Conservation (phyloP, 805 yeast species). For the Brettanomyces sp. region DNA sequence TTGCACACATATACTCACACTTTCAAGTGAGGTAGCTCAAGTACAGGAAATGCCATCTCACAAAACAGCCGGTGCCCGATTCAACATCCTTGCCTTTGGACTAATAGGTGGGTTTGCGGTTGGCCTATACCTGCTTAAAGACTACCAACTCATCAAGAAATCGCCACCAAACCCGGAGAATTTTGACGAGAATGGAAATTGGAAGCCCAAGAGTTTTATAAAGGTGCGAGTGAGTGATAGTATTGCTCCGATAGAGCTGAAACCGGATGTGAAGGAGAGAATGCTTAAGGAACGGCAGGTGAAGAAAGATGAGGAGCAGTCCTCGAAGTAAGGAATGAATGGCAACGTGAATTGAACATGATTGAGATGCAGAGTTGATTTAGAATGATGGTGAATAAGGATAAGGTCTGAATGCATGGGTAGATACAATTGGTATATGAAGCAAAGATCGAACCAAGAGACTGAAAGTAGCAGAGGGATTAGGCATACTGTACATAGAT, state of each 20-base stretch:
- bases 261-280: slow-evolving; percentile 22
- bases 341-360: too few relatives aligned
- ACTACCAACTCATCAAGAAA: slow-evolving; percentile 30
- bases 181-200: slow-evolving; percentile 29
- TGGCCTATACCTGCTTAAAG: slow-evolving; percentile 22
- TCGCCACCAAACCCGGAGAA: slow-evolving; percentile 30
- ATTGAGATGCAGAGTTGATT: too few relatives aligned
- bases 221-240: slow-evolving; percentile 25
- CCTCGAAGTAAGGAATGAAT: too few relatives aligned
- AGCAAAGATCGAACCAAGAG: too few relatives aligned
- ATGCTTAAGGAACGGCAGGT: slow-evolving; percentile 6
- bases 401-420: too few relatives aligned
- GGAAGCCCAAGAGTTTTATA: slow-evolving; percentile 27
- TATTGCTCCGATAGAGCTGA: slow-evolving; percentile 30
- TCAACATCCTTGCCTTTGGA: slow-evolving; percentile 19
- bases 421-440: too few relatives aligned
- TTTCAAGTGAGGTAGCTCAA: not conserved
- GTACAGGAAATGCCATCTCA: slow-evolving; percentile 6
- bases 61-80: slow-evolving; percentile 21
- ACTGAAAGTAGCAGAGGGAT: too few relatives aligned
- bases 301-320: not conserved
- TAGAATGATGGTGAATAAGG: too few relatives aligned
- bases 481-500: too few relatives aligned
- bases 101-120: slow-evolving; percentile 17
- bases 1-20: too few relatives aligned